Evolutionary conservation across 73 alveolate species (phyloP).

Genomic region (Paramecium pentaurelia): DNA sequence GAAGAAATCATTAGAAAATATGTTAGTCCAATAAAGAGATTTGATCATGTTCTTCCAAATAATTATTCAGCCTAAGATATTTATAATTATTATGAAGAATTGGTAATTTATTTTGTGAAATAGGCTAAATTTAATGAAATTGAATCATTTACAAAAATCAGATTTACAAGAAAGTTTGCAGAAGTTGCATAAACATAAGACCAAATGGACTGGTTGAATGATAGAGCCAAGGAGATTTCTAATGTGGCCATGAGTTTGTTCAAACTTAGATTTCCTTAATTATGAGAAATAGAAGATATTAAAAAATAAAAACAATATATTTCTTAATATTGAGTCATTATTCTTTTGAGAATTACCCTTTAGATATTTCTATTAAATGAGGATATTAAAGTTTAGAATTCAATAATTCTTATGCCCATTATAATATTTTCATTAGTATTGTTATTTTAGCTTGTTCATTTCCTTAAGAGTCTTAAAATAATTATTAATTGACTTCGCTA

Average conservation of each 20-base stretch:
- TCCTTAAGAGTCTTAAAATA: background rate
- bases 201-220: conserved; percentile 30
- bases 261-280: conserved; percentile 21
- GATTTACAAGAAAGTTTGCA: conserved; percentile 36
- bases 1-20: conserved; percentile 36
- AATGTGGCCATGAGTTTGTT: background rate
- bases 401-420: background rate
- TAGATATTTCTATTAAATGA: background rate
- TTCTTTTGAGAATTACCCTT: background rate
- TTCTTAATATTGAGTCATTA: background rate
- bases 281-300: conserved; percentile 1
- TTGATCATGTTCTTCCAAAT: background rate
- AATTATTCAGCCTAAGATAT: conserved; percentile 39
- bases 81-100: background rate
- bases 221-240: conserved; percentile 27
- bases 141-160: conserved; percentile 32
- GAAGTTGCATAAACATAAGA: conserved; percentile 37
- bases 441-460: background rate
- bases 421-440: background rate
- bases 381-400: conserved; percentile 10
- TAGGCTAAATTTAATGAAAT: conserved; percentile 51
- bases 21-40: conserved; percentile 25
- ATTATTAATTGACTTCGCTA: background rate
- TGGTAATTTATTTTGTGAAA: background rate
- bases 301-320: background rate